Base-by-base conservation (phyloP, 306 rosid species). In the Ceratonia siliqua region DNA sequence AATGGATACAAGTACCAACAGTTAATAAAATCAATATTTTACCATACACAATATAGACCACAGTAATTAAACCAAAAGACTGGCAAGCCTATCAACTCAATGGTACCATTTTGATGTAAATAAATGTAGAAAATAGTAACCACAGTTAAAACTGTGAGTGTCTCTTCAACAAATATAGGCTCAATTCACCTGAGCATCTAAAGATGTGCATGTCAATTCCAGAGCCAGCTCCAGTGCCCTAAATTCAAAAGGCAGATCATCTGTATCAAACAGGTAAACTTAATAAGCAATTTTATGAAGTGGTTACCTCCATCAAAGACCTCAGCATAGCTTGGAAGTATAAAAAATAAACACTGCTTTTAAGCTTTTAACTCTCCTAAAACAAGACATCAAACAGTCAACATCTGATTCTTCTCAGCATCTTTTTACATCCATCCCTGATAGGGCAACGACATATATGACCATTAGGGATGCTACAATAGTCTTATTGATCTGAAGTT, bases 141-240 rank as follows among this genome's bases (percentile, higher is more conserved):
- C 52, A 36, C 22, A 52, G 61, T 8, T 39, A 79, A 70, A 55
- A 57, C 46, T 11, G 49, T 45, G 46, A 49, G 42, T 45, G 41
- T 53, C 21, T 71, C 39, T 46, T 43, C 53, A 62, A 68, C 21
- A 32, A 79, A 69, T 5, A 79, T 28, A 66, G 68, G 18, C 45
- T 75, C 62, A 53, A 67, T 62, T 56, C 67, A 94, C 98, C 96
- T 88, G 96, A 87, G 95, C 82, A 82, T 94, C 98, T 20, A 94
- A 80, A 83, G 92, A 88, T 61, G 81, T 70, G 95, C 99, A 91
- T 62, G 96, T 87, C 78, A 94, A 81, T 69, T 94, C 97, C 86
- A 92, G 78, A 68, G 96, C 96, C 85, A 94, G 82, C 82, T 94
- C 99, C 80, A 94, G 59, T 76, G 99, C 99, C 82, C 90, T 82